Percentiles rank a stretch among this genome's conserved stretches.
Conservation (phyloP, 768 basidiomycete species). For the Tricholoma flavovirens region DNA sequence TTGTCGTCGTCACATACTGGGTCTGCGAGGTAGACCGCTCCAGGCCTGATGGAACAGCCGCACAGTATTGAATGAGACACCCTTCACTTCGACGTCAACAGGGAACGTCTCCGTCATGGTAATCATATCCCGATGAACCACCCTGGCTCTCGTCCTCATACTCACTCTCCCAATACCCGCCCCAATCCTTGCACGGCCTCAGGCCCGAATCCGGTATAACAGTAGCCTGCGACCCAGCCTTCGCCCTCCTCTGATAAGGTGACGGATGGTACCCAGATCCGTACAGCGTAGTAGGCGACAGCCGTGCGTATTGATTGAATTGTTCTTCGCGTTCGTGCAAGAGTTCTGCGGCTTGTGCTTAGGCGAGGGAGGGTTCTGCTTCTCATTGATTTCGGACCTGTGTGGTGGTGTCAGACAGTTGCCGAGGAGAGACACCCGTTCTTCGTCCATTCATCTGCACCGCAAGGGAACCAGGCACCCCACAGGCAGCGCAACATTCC, state of each 20-base stretch:
- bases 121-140: neutral
- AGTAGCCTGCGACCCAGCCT: slow-evolving; percentile 67
- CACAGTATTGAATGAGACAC: slow-evolving; percentile 58
- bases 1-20: slow-evolving; percentile 65
- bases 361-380: slow-evolving; percentile 47
- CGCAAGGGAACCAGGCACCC: slow-evolving; percentile 70
- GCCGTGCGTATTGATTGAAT: slow-evolving; percentile 38
- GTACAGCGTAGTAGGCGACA: neutral
- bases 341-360: slow-evolving; percentile 45
- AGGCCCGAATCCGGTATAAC: slow-evolving; percentile 52
- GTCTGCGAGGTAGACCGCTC: slow-evolving; percentile 66
- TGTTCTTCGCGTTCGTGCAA: slow-evolving; percentile 41
- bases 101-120: slow-evolving; percentile 59
- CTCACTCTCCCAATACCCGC: slow-evolving; percentile 5
- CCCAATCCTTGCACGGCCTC: no score
- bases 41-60: slow-evolving; percentile 70
- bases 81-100: slow-evolving; percentile 51
- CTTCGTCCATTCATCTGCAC: slow-evolving; percentile 74
- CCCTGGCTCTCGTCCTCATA: slow-evolving; percentile 22
- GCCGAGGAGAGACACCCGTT: slow-evolving; percentile 37
- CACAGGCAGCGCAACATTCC: slow-evolving; percentile 47
- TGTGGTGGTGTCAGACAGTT: neutral
- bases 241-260: slow-evolving; percentile 7
- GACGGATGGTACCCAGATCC: no score
- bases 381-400: slow-evolving; percentile 52